Evolutionary conservation across 352 stramenopile species (phyloP).

Genomic region (Globisporangium parvum): DNA sequence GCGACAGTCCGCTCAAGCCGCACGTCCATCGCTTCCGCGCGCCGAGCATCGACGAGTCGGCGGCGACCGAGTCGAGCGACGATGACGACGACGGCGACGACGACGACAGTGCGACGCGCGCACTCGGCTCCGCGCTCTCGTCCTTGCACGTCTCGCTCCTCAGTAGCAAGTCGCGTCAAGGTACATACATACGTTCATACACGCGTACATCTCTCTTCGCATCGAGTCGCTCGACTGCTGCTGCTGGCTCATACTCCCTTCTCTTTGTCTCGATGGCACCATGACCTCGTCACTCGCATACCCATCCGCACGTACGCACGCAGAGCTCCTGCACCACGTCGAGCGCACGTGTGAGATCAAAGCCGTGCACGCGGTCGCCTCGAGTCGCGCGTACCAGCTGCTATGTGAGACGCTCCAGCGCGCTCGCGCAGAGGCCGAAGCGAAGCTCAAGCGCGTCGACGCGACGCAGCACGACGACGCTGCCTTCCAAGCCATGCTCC

Average conservation of each 20-base stretch:
- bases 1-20: background rate
- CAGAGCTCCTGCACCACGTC: slow-evolving; percentile 57
- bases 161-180: slow-evolving; percentile 23
- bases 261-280: no score
- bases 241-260: background rate
- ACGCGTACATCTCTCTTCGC: no score
- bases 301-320: background rate
- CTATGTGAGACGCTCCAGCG: slow-evolving; percentile 57
- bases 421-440: slow-evolving; percentile 44
- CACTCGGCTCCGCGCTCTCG: slow-evolving; percentile 4
- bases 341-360: slow-evolving; percentile 59
- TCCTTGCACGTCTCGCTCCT: slow-evolving; percentile 7
- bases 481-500: slow-evolving; percentile 20
- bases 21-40: slow-evolving; percentile 29
- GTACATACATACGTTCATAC: slow-evolving; percentile 17
- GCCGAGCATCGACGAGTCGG: slow-evolving; percentile 33
- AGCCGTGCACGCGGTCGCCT: slow-evolving; percentile 41
- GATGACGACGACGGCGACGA: slow-evolving; percentile 15
- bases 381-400: slow-evolving; percentile 48
- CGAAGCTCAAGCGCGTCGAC: slow-evolving; percentile 27
- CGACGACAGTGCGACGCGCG: slow-evolving; percentile 1
- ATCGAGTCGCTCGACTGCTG: no score
- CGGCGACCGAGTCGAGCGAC: slow-evolving; percentile 43
- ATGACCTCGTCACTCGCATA: no score
- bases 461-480: slow-evolving; percentile 10